Conservation (phyloP, 257 asterid genomes). For the Solanum chiquidenum region DNA sequence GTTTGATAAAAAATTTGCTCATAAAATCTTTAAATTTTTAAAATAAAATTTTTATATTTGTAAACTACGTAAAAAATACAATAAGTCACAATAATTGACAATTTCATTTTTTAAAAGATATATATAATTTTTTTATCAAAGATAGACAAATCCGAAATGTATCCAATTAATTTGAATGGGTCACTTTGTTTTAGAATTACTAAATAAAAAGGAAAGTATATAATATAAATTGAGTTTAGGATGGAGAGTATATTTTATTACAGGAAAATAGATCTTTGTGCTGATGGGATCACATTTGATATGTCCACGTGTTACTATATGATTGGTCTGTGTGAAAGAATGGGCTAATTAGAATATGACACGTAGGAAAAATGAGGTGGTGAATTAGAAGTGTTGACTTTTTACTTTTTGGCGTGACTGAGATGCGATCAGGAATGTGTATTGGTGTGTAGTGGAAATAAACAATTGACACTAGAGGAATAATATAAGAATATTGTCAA, state of each 20-base stretch:
- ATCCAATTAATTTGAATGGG: too few species aligned
- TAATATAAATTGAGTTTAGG: too few species aligned
- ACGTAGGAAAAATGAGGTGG: constrained; percentile 7
- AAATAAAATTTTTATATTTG: too few species aligned
- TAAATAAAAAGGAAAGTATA: too few species aligned
- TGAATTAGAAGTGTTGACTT: background rate
- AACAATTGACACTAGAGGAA: background rate
- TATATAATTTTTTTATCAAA: too few species aligned
- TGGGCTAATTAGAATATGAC: constrained; percentile 9
- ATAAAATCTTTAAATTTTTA: too few species aligned
- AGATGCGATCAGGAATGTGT: background rate
- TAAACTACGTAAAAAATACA: too few species aligned
- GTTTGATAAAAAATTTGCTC: too few species aligned
- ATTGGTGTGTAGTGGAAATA: background rate
- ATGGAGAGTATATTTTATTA: background rate
- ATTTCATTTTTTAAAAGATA: too few species aligned
- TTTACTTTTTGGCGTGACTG: background rate
- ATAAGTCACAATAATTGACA: too few species aligned
- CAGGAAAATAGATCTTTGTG: background rate
- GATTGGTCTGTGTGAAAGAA: background rate
- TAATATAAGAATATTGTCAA: background rate
- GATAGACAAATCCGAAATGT: too few species aligned
- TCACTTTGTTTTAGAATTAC: too few species aligned
- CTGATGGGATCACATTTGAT: background rate
- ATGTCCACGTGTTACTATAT: background rate